Conservation (phyloP, 2,329 filamentous ascomycete genomes). For the Sarocladium kiliense region DNA sequence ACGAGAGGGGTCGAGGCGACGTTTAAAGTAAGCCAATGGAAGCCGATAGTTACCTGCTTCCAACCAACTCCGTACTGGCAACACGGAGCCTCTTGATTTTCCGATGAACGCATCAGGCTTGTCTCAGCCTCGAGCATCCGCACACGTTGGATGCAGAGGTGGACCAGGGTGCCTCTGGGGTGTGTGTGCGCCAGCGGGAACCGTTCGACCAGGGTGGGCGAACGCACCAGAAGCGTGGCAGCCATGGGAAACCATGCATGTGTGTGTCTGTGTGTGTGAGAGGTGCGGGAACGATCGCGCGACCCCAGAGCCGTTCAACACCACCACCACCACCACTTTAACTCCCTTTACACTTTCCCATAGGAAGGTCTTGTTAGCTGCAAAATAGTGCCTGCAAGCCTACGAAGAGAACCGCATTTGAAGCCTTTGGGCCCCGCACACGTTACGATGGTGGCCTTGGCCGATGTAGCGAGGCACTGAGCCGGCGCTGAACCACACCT, state of each 20-base stretch:
- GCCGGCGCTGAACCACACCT: neutral
- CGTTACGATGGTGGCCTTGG: neutral
- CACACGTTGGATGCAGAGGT: slow-evolving; percentile 1
- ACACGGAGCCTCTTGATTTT: neutral
- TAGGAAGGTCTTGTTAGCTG: neutral
- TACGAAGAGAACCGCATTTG: neutral
- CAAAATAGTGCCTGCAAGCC: neutral
- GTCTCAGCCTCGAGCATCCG: slow-evolving; percentile 6
- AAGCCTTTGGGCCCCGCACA: neutral
- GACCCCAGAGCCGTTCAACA: slow-evolving; percentile 13
- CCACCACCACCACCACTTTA: neutral
- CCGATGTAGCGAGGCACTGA: neutral
- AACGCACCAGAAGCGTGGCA: slow-evolving; percentile 3
- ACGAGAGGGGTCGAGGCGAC: neutral
- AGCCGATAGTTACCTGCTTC: neutral
- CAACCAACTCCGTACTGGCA: neutral
- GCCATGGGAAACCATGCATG: slow-evolving; percentile 4
- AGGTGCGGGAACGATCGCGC: slow-evolving; percentile 16
- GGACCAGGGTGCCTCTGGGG: neutral
- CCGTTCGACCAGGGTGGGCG: slow-evolving; percentile 6
- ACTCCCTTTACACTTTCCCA: neutral
- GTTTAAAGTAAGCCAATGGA: neutral
- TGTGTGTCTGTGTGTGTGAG: slow-evolving; percentile 12
- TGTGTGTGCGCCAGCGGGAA: neutral
- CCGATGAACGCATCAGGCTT: slow-evolving; percentile 1